Base-by-base conservation (phyloP, 345 rosid genomes). In the Melastoma malabathricum region DNA sequence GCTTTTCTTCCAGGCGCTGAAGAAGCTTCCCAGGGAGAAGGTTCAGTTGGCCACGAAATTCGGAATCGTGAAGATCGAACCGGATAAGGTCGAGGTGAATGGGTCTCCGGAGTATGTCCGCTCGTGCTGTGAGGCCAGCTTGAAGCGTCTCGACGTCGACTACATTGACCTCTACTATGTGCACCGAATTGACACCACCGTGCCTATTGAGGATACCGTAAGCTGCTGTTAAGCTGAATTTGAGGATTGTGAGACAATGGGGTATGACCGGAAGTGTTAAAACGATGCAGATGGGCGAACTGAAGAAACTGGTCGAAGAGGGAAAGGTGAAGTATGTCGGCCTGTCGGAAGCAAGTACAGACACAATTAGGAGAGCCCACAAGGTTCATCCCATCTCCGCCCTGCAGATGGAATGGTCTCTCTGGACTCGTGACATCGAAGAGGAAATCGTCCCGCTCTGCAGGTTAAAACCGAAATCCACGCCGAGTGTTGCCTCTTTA, bases 381-480 rank as follows among this genome's bases (percentile, higher is more conserved):
- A 72, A 69, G 5, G 68, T 74, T 64, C 80, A 72, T 67, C 77
- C 77, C 15, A 59, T 72, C 16, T 63, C 78, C 16, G 76, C 79
- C 12, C 13, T 77, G 14, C 68, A 73, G 55, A 66, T 77, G 76
- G 79, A 71, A 59, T 73, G 62, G 56, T 73, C 72, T 0, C 72
- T 72, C 0, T 67, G 78, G 78, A 14, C 67, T 48, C 69, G 80
- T 1, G 77, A 77, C 0, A 74, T 74, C 13, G 76, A 75, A 56
- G 72, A 69, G 2, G 80, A 78, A 45, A 69, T 75, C 18, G 52
- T 72, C 47, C 77, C 74, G 3, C 50, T 74, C 18, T 78, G 83
- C 80, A 64, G 83, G 75, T 74, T 45, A 29, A 29, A 1, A 29
- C 38, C 38, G 38, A 10, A 6, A 29, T 29, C 38, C 31, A 5